Percentiles rank a stretch among this genome's conserved stretches.
Evolutionary conservation across 1,139 yeast species (phyloP).

Genomic region (Taphrina flavorubra): DNA sequence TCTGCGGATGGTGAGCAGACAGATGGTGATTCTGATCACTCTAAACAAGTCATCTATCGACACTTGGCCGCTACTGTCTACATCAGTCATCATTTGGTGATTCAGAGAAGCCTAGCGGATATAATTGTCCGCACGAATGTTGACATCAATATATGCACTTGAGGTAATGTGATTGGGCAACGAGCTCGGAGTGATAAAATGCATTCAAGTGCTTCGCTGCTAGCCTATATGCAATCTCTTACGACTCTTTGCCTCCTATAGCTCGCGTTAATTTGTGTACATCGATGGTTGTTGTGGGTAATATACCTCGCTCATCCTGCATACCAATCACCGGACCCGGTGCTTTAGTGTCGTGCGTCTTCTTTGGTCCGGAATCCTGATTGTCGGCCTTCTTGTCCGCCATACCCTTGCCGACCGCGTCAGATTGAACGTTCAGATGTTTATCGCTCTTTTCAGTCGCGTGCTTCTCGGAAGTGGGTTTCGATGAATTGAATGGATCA

Average conservation of each 20-base stretch:
- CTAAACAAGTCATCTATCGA: no score
- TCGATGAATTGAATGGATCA: slow-evolving; percentile 17
- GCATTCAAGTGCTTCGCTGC: neutral
- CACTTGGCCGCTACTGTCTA: neutral
- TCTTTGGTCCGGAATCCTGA: slow-evolving; percentile 6
- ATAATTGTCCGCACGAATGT: no score
- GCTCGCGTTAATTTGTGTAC: no score
- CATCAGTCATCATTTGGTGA: neutral
- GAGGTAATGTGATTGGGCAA: neutral
- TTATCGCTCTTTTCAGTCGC: slow-evolving; percentile 31
- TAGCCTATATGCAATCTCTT: neutral
- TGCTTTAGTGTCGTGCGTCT: slow-evolving; percentile 17
- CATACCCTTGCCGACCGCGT: slow-evolving; percentile 21
- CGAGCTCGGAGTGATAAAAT: neutral
- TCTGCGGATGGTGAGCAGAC: no score
- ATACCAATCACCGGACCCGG: slow-evolving; percentile 39
- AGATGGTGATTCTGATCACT: no score
- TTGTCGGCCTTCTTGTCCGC: slow-evolving; percentile 6
- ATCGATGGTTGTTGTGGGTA: neutral
- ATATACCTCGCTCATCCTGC: slow-evolving; percentile 36
- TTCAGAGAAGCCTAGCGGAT: neutral
- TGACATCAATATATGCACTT: no score
- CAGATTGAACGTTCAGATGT: slow-evolving; percentile 20
- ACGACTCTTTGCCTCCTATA: slow-evolving; percentile 14
- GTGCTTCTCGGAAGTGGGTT: slow-evolving; percentile 35